Conservation (phyloP, 2,329 filamentous ascomycete genomes). For the Cladosporium sp. region DNA sequence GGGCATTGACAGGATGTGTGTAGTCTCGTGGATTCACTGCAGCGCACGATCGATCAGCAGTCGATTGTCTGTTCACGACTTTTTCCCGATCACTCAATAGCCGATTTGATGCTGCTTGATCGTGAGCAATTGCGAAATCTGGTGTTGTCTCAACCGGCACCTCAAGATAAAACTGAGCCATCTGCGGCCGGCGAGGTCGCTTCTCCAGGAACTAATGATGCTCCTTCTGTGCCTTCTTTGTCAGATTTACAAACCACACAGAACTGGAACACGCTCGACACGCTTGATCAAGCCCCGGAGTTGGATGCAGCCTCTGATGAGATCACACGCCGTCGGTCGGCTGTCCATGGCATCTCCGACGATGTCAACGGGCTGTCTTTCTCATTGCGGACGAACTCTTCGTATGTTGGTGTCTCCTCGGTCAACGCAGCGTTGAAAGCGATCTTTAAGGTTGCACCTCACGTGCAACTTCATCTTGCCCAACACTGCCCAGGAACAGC, state of each 20-base stretch:
- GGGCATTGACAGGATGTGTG: conserved; percentile 44
- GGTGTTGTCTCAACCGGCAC: conserved; percentile 26
- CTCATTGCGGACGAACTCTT: conserved; percentile 25
- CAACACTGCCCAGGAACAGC: conserved; percentile 28
- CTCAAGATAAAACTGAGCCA: background rate
- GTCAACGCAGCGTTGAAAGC: conserved; percentile 28
- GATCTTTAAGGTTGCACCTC: conserved; percentile 27
- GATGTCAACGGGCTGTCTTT: conserved; percentile 28
- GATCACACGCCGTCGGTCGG: conserved; percentile 43
- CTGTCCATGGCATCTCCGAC: conserved; percentile 41
- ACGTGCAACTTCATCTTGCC: conserved; percentile 21
- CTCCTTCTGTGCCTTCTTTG: background rate
- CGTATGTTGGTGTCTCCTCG: conserved; percentile 27
- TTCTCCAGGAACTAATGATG: background rate
- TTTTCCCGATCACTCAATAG: conserved; percentile 43
- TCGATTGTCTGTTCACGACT: conserved; percentile 42
- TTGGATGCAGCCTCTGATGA: conserved; percentile 60
- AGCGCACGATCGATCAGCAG: conserved; percentile 49
- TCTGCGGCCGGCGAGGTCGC: background rate
- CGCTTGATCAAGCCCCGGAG: conserved; percentile 61
- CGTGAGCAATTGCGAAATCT: conserved; percentile 46
- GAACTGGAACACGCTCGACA: conserved; percentile 53
- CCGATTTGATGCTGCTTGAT: conserved; percentile 39
- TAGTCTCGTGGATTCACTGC: conserved; percentile 49
- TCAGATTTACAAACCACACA: background rate